Evolutionary conservation across 2,329 filamentous ascomycete species (phyloP).

Genomic region (Shiraia sp.): DNA sequence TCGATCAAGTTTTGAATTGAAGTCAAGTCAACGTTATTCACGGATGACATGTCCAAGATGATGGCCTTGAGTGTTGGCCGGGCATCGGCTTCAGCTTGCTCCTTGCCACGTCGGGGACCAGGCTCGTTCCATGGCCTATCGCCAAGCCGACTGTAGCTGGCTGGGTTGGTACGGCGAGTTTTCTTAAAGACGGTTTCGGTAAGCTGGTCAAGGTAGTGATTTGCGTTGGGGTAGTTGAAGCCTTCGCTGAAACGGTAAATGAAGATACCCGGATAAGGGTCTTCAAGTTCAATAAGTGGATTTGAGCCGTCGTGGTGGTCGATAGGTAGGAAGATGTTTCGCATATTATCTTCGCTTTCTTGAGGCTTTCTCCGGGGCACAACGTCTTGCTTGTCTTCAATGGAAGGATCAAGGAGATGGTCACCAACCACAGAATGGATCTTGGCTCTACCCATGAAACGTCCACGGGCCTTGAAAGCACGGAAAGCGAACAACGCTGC

Average conservation of each 20-base stretch:
- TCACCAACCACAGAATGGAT: conserved; percentile 87
- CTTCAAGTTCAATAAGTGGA: conserved; percentile 74
- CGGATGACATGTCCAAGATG: conserved; percentile 90
- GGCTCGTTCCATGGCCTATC: conserved; percentile 97
- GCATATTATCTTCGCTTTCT: conserved; percentile 52
- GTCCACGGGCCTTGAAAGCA: conserved; percentile 78
- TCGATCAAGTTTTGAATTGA: conserved; percentile 93
- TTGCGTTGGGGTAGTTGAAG: conserved; percentile 95
- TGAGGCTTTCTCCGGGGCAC: conserved; percentile 20
- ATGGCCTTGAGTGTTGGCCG: conserved; percentile 79
- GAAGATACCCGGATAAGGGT: conserved; percentile 89
- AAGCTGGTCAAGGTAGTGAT: conserved; percentile 78
- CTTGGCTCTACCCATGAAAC: conserved; percentile 81
- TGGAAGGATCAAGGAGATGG: conserved; percentile 60
- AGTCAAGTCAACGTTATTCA: conserved; percentile 94
- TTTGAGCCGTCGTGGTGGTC: conserved; percentile 89
- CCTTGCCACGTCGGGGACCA: conserved; percentile 66
- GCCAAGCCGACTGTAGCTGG: conserved; percentile 59
- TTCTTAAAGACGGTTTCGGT: conserved; percentile 52
- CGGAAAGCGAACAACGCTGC: conserved; percentile 80
- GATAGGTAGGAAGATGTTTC: conserved; percentile 86
- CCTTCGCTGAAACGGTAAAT: conserved; percentile 96
- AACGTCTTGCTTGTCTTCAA: conserved; percentile 26
- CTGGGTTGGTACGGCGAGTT: conserved; percentile 76
- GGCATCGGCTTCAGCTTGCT: conserved; percentile 47